phyloP scores from a whole-genome alignment of 2,329 filamentous ascomycete species.

The Penicillium nordicum region DNA sequence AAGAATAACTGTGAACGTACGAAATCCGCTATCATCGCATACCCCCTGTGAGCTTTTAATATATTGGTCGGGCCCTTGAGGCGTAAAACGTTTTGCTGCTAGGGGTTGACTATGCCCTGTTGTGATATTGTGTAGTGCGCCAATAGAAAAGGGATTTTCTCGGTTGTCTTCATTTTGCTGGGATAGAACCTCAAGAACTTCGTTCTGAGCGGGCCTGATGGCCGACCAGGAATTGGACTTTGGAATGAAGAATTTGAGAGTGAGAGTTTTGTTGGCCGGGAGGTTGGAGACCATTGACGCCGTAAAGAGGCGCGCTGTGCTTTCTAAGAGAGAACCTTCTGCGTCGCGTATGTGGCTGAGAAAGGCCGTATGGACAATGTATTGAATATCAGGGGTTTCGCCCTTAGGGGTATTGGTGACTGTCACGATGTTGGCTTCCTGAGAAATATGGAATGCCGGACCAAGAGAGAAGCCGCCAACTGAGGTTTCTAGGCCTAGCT shows the following conservation, averaged over 20 bases:
- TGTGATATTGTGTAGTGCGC: conserved; percentile 8
- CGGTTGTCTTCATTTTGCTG: background rate
- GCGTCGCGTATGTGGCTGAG: conserved; percentile 6
- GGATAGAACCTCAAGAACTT: conserved; percentile 3
- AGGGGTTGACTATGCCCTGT: too few relatives aligned
- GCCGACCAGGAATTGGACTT: conserved; percentile 12
- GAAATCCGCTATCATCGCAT: background rate
- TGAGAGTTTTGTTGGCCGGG: conserved; percentile 6
- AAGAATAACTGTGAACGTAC: conserved; percentile 13
- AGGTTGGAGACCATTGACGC: conserved; percentile 7
- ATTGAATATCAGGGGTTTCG: conserved; percentile 13
- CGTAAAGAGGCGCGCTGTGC: conserved; percentile 15
- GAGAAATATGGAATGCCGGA: conserved; percentile 6
- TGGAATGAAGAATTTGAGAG: conserved; percentile 16
- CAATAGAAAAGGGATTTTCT: conserved; percentile 5
- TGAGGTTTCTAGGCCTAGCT: conserved; percentile 11
- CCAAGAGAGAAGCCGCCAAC: conserved; percentile 7
- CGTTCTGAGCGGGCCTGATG: conserved; percentile 10
- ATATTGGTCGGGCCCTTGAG: background rate
- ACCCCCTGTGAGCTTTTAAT: too few relatives aligned
- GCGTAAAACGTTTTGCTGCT: too few relatives aligned
- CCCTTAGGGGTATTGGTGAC: conserved; percentile 13
- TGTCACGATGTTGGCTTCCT: conserved; percentile 5
- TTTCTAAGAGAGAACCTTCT: conserved; percentile 7
- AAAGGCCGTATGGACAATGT: conserved; percentile 14